Base-by-base conservation (phyloP, 208 protist species). In the Jaenimonas drosophilae region DNA sequence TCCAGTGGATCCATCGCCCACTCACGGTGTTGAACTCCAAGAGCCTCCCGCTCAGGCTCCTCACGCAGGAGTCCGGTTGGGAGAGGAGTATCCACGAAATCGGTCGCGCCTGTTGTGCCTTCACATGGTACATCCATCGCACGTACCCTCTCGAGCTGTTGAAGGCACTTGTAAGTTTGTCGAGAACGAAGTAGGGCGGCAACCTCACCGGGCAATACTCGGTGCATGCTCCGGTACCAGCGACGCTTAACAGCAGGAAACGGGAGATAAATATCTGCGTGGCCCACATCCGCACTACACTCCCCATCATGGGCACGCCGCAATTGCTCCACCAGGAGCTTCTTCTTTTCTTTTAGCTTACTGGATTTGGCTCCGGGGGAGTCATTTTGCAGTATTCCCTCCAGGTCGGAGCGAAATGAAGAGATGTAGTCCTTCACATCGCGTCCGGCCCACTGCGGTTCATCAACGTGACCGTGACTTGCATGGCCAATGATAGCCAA, bases 181-280 rank as follows among this genome's bases (percentile, higher is more conserved):
- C 72, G 46, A 2, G 62, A 64, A 16, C 83, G 59, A 31, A 69
- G 68, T 20, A 43, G 26, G 14, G 70, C 67, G 7, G 36, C 59
- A 20, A 88, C 43, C 55, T 85, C 56, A n/a, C 45, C 27, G 7
- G 76, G 68, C 0, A 41, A 57, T 17, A 84, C 37, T 2, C 66
- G 59, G 44, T 87, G 86, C 53, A 88, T 75, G 0, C 70, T 78
- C 19, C 47, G 57, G 47, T 86, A 88, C 75, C 67, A 80, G 7
- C 80, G 77, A 2, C 79, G 55, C 11, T 68, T 70, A 19, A 78
- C 72, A 5, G 60, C 62, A 6, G 57, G 58, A 30, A 93, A 93
- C 1, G 84, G 84, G 27, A 93, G 77, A 40, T 84, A 88, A 30
- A 76, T 66, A 43, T 93, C 84, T 19, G 49, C 49, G 52, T 93